Base-by-base conservation (phyloP, 805 yeast genomes). In the Kazachstania psychrophila region DNA sequence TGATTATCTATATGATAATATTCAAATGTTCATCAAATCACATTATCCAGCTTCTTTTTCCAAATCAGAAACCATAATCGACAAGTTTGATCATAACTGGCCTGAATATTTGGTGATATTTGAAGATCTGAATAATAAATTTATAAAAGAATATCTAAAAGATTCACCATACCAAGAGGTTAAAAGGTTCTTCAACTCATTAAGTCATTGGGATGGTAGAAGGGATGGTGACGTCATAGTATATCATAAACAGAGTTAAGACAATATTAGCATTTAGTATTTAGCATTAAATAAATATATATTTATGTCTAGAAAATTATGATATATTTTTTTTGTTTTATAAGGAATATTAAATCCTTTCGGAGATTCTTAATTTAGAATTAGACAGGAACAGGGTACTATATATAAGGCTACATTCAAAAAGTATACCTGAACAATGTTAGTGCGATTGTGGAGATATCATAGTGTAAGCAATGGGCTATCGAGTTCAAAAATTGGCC, bases 171-270 rank as follows among this genome's bases (percentile, higher is more conserved):
- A 80, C 46, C 34, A 42, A 9, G 70, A 65, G 39, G 59, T 75
- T 24, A 51, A 57, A 3, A 62, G 88, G 24, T 69, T 83, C 44
- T 89, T 85, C 67, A 89, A 89, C 47, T 72, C 85, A 28, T 70
- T 75, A 34, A 73, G 76, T 54, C 96, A 88, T 57, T 94, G 96
- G 83, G 97, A 89, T 53, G 49, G 62, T 31, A 68, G 96, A 44
- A 67, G 96, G 38, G 49, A 56, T 2, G 97, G 97, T 0, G 89
- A 85, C 54, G 68, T 88, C 0, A 64, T 87, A 4, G 75, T 88
- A 2, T 81, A 77, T 11, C 41, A 23, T 15, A 33, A 18, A n/a
- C 4, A 15, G 13, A 29, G 8, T 28, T 11, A 6, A 25, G 29
- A 18, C 18, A 27, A 13, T 22, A 22, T 22, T 8, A 10, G 7